Evolutionary conservation across 257 asterid species (phyloP), one percentile per base, ranked within the genome.

Genomic region (Buddleja alternifolia): DNA sequence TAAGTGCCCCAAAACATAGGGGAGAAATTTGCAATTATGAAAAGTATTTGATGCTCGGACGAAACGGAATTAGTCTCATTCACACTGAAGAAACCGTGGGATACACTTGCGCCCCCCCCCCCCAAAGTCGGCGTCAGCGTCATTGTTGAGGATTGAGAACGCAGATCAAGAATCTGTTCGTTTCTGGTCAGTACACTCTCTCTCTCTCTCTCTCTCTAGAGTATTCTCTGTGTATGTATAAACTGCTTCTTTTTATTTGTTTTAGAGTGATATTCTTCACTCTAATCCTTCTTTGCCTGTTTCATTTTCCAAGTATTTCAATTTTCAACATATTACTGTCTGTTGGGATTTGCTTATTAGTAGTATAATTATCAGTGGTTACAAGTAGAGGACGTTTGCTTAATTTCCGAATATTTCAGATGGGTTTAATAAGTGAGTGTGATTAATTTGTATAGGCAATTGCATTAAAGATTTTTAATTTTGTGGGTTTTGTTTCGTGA

Each of bases 81-180:
- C n/a, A n/a, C n/a, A n/a, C n/a, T n/a, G n/a, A n/a, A n/a, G n/a
- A n/a, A n/a, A n/a, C n/a, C n/a, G n/a, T n/a, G n/a, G n/a, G n/a
- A n/a, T n/a, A n/a, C n/a, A n/a, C n/a, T n/a, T n/a, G n/a, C n/a
- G n/a, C n/a, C n/a, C n/a, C n/a, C n/a, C n/a, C n/a, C n/a, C n/a
- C n/a, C n/a, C n/a, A n/a, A n/a, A n/a, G n/a, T n/a, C n/a, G n/a
- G n/a, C n/a, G n/a, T n/a, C n/a, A n/a, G n/a, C n/a, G n/a, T n/a
- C n/a, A n/a, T n/a, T n/a, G n/a, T n/a, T n/a, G n/a, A n/a, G n/a
- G n/a, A n/a, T n/a, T n/a, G n/a, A n/a, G n/a, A 20, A 17, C 65
- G 63, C 78, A 60, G 81, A 57, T 77, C 75, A 77, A 67, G 6
- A 58, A 15, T 73, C 65, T 47, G 0, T 52, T 48, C 17, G 4